Percentiles rank a stretch among this genome's conserved stretches.
Conservation (phyloP, 371 early-diverging fungal genomes). For the Lichtheimia hyalospora region DNA sequence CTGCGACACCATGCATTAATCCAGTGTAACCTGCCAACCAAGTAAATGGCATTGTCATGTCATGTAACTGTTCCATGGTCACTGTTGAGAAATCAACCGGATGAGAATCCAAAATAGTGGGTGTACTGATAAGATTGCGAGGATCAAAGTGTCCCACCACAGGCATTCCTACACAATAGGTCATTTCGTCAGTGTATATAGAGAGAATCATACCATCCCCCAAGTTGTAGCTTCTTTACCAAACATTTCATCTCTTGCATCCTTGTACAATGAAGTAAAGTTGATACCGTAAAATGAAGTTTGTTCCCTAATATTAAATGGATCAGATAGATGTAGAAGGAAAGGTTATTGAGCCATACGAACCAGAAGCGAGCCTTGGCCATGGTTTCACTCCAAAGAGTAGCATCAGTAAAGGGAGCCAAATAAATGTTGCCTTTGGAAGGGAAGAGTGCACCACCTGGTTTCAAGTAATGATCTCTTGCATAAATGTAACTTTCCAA, state of each 20-base stretch:
- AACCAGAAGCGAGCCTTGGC: slow-evolving; percentile 85
- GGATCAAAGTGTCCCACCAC: slow-evolving; percentile 95
- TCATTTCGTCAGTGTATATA: background rate
- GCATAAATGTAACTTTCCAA: slow-evolving; percentile 82
- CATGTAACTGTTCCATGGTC: slow-evolving; percentile 70
- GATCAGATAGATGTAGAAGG: background rate
- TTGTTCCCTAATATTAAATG: slow-evolving; percentile 59
- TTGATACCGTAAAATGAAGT: slow-evolving; percentile 92
- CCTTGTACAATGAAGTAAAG: slow-evolving; percentile 77
- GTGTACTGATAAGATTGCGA: slow-evolving; percentile 72
- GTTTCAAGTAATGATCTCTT: slow-evolving; percentile 90
- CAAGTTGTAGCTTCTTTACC: slow-evolving; percentile 42
- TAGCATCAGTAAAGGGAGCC: slow-evolving; percentile 85
- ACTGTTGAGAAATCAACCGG: slow-evolving; percentile 87
- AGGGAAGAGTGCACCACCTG: slow-evolving; percentile 92
- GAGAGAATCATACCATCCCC: too few species aligned
- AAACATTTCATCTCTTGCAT: slow-evolving; percentile 87
- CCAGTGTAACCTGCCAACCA: slow-evolving; percentile 90
- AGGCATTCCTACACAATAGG: slow-evolving; percentile 66
- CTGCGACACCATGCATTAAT: slow-evolving; percentile 92
- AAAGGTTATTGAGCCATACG: background rate
- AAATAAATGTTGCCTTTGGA: slow-evolving; percentile 85
- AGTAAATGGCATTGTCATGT: slow-evolving; percentile 82
- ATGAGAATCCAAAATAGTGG: slow-evolving; percentile 48
- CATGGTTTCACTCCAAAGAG: slow-evolving; percentile 92